Conservation (phyloP, 371 early-diverging fungal genomes). For the Paraphysoderma sedebokerense region DNA sequence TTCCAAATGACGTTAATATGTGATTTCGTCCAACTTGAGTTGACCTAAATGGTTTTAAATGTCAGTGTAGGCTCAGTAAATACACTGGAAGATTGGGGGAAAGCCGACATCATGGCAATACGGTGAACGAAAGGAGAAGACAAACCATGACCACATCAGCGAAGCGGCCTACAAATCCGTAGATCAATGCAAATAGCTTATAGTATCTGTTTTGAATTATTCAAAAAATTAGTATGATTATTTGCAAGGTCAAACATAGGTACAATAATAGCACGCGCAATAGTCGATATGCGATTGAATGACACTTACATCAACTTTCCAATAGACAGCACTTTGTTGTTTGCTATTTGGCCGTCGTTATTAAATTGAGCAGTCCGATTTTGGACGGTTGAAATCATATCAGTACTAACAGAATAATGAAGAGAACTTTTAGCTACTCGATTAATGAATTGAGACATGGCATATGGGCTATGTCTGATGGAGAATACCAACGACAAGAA, state of each 20-base stretch:
- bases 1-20: constrained; percentile 68
- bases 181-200: constrained; percentile 44
- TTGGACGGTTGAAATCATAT: constrained; percentile 72
- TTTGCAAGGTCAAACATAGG: too few relatives aligned
- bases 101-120: neutral
- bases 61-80: neutral
- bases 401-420: constrained; percentile 37
- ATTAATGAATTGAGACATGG: too few relatives aligned
- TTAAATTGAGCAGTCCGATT: constrained; percentile 44
- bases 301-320: constrained; percentile 41
- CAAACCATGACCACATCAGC: constrained; percentile 53
- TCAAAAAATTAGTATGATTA: neutral
- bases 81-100: too few relatives aligned
- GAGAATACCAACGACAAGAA: too few relatives aligned
- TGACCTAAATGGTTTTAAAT: constrained; percentile 21
- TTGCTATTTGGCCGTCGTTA: constrained; percentile 34
- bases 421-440: neutral
- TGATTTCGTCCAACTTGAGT: constrained; percentile 86
- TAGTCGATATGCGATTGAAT: neutral
- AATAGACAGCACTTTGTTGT: constrained; percentile 31
- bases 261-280: too few relatives aligned
- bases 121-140: neutral
- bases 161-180: constrained; percentile 59
- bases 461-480: too few relatives aligned
- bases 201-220: constrained; percentile 43